Evolutionary conservation across 2,329 filamentous ascomycete species (phyloP), one percentile per base, ranked within the genome.

Genomic region (Talaromyces sp.): DNA sequence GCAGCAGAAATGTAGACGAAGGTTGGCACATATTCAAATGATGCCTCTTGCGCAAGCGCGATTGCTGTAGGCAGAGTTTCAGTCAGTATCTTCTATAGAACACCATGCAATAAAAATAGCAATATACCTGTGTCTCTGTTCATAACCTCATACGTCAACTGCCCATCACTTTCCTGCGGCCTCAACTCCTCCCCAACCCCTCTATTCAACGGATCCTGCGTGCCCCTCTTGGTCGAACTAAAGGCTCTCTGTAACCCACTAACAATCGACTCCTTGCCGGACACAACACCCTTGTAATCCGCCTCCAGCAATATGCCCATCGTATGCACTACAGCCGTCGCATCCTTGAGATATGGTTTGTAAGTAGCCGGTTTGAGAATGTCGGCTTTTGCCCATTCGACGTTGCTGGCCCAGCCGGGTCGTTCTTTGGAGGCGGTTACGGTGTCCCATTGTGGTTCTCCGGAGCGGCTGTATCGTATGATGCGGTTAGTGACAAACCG

Each of bases 301-400:
- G 93, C 93, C 82, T 99, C 95, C 10, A 99, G 86, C 19, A 99
- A 85, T 72, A 99, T 97, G 10, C 95, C 95, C 90, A 98, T 93
- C 73, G 86, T 92, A 83, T 99, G 95, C 56, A 99, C 90, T 31
- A 98, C 93, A 64, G 89, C 93, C 76, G 92, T 87, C 67, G 93
- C 91, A 64, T 86, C 87, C 70, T 87, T 85, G 67, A 99, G 86
- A 57, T 94, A 86, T 0, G 89, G 82, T 9, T 86, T 86, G 80
- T 97, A 99, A 19, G 90, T 90, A 0, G 86, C 82, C 0, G 95
- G 94, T 66, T 90, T 87, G 67, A 99, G 86, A 70, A 98, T 89
- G 79, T 98, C 92, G 72, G 90, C 94, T 69, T 89, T 89, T 70
- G 92, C 90, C 95, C 95, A 98, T 68, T 87, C 85, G 5, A 99